These are phyloP conservation scores for Metschnikowia drakensbergensis DNA, from an alignment of 805 yeast species.

Conservation along the genomic window DNA sequence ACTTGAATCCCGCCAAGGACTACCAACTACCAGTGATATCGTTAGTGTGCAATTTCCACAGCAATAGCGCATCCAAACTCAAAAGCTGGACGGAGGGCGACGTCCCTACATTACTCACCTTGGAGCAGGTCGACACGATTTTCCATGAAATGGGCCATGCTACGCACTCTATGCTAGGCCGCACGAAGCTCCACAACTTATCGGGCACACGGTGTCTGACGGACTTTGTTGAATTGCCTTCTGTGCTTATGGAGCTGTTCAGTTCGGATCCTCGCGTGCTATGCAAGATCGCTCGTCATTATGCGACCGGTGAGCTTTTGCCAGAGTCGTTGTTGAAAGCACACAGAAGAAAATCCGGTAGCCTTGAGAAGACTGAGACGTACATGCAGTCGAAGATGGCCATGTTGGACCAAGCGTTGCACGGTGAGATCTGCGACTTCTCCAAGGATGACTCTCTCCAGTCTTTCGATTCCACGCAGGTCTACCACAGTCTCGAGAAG, in stretches of 20 bases:
- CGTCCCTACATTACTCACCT: constrained; percentile 54
- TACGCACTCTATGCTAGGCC: constrained; percentile 94
- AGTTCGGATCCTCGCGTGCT: constrained; percentile 79
- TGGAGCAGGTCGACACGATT: constrained; percentile 84
- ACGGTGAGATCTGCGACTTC: constrained; percentile 43
- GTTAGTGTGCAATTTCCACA: constrained; percentile 72
- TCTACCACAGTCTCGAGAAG: constrained; percentile 65
- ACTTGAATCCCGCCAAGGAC: constrained; percentile 42
- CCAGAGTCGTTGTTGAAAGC: constrained; percentile 47
- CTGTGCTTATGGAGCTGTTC: constrained; percentile 93
- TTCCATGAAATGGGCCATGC: constrained; percentile 99
- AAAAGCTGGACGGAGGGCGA: constrained; percentile 25
- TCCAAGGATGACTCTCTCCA: constrained; percentile 10
- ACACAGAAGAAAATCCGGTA: constrained; percentile 49
- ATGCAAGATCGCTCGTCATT: constrained; percentile 66
- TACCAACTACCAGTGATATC: constrained; percentile 89
- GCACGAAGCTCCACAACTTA: constrained; percentile 84
- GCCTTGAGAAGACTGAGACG: constrained; percentile 65
- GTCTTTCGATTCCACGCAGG: constrained; percentile 45
- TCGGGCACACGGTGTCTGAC: constrained; percentile 95
- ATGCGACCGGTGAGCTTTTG: constrained; percentile 59
- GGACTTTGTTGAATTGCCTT: constrained; percentile 94
- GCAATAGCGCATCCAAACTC: constrained; percentile 14
- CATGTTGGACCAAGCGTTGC: constrained; percentile 76
- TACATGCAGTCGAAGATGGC: constrained; percentile 91